Evolutionary conservation across 345 rosid genomes (phyloP).

Genomic region (Gossypium thurberi): DNA sequence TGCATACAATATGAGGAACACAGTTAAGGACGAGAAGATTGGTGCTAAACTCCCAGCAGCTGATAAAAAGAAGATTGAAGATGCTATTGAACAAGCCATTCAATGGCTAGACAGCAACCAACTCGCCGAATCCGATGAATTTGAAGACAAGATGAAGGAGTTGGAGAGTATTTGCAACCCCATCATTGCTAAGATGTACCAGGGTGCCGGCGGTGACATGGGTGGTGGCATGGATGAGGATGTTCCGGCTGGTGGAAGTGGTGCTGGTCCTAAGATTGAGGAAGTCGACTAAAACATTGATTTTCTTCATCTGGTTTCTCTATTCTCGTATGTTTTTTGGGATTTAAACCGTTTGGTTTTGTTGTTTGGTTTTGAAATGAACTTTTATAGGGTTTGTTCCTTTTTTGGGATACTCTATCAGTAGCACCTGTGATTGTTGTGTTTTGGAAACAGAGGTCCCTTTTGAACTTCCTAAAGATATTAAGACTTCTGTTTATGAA

Average conservation of each 20-base stretch:
- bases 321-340: neutral
- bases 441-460: too few relatives aligned
- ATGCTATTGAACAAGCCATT: conserved; percentile 49
- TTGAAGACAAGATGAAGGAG: conserved; percentile 85
- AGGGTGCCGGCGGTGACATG: conserved; percentile 55
- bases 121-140: conserved; percentile 66
- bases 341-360: neutral
- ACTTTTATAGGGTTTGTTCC: too few relatives aligned
- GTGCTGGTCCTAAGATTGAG: conserved; percentile 74
- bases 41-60: conserved; percentile 47
- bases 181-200: conserved; percentile 74
- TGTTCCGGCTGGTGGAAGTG: conserved; percentile 42
- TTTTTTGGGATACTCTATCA: too few relatives aligned
- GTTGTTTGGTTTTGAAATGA: too few relatives aligned
- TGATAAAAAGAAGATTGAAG: conserved; percentile 69
- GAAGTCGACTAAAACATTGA: conserved; percentile 36
- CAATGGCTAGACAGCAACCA: conserved; percentile 71
- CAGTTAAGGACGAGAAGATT: conserved; percentile 63
- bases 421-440: too few relatives aligned
- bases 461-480: too few relatives aligned
- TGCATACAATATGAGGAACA: conserved; percentile 75
- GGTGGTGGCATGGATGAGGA: conserved; percentile 38
- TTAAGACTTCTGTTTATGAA: too few relatives aligned
- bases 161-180: conserved; percentile 80
- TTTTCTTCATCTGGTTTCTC: neutral